phyloP scores from a whole-genome alignment of 805 yeast genomes.

The Candida chilensis region DNA sequence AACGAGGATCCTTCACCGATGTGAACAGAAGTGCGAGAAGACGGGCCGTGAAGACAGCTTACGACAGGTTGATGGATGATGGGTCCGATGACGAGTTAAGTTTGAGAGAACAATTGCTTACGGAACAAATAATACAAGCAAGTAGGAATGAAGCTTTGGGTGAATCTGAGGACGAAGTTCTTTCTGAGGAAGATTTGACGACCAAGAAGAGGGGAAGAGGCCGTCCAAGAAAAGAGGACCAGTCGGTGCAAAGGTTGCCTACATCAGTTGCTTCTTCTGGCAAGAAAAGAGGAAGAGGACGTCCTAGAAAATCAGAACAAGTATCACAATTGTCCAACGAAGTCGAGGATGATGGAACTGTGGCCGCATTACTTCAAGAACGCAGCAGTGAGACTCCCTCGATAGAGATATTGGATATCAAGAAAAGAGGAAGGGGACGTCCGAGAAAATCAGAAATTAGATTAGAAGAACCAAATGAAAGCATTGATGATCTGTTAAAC shows the following conservation, averaged over 20 bases:
- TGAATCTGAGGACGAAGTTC: constrained; percentile 4
- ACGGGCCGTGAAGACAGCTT: constrained; percentile 29
- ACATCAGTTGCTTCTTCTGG: constrained; percentile 3
- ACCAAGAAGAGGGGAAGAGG: too few species aligned
- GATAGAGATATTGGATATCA: not conserved
- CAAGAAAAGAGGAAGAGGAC: too few species aligned
- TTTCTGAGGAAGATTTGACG: not conserved
- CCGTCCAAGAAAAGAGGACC: constrained; percentile 21
- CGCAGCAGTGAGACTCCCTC: too few species aligned
- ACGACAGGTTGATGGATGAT: constrained; percentile 18
- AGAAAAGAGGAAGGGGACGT: too few species aligned
- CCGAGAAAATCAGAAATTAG: constrained; percentile 21
- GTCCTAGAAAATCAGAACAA: constrained; percentile 21
- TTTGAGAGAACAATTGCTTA: constrained; percentile 31
- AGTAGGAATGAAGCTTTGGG: not conserved
- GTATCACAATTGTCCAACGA: not conserved
- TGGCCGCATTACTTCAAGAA: too few species aligned
- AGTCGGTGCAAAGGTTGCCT: too few species aligned
- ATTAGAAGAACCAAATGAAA: not conserved
- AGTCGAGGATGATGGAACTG: not conserved
- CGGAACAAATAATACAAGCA: constrained; percentile 33
- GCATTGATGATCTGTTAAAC: constrained; percentile 1
- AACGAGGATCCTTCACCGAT: constrained; percentile 21
- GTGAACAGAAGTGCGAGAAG: constrained; percentile 39
- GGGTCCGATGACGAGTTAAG: constrained; percentile 22